Percentiles rank a stretch among this genome's conserved stretches.
These are phyloP conservation scores for Cynanchum wilfordii DNA, from an alignment of 257 asterid species.

Conservation along the genomic window DNA sequence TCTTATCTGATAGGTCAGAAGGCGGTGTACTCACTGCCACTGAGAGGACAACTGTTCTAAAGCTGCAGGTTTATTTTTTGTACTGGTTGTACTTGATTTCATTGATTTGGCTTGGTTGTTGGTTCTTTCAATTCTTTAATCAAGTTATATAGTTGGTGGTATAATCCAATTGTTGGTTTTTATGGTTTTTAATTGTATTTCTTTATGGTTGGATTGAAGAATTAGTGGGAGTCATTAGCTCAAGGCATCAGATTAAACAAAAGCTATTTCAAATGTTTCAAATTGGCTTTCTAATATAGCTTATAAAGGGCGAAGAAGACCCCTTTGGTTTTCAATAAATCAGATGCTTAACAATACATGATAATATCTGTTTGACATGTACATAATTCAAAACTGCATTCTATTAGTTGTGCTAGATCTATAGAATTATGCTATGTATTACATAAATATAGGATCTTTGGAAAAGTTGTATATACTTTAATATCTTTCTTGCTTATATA, in stretches of 20 bases:
- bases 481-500: not conserved
- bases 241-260: not conserved
- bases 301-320: not conserved
- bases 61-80: conserved; percentile 61
- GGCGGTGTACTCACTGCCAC: conserved; percentile 73
- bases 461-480: not conserved
- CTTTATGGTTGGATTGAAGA: not conserved
- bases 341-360: not conserved
- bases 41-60: conserved; percentile 71
- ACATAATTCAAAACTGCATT: not conserved
- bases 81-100: not conserved
- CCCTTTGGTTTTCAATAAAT: not conserved
- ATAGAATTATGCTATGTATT: not conserved
- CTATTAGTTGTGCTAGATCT: not conserved
- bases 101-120: not conserved
- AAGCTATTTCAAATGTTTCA: not conserved
- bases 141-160: not conserved
- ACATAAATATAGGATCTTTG: not conserved
- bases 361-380: not conserved
- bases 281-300: not conserved
- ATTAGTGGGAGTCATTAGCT: not conserved
- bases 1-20: conserved; percentile 69
- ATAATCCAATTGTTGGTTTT: not conserved
- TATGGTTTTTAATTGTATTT: not conserved
- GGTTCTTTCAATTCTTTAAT: not conserved